These are phyloP conservation scores for Colletotrichum godetiae DNA, from an alignment of 2,329 filamentous ascomycete species.

Conservation along the genomic window DNA sequence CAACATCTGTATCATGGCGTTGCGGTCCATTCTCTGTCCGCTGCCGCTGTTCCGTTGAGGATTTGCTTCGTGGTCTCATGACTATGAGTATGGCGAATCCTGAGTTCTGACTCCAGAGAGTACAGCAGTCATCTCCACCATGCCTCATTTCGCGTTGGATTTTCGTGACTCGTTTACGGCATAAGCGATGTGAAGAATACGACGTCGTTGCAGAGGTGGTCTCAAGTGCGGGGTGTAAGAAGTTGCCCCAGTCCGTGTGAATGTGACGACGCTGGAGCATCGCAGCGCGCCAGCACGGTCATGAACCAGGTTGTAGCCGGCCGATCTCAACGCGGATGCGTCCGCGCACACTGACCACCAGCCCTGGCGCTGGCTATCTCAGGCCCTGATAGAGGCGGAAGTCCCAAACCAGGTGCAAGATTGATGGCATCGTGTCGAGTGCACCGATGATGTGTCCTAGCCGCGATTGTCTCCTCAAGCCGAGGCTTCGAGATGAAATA, in stretches of 20 bases:
- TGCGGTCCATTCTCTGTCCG: not conserved
- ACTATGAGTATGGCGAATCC: not conserved
- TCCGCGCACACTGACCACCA: constrained; percentile 15
- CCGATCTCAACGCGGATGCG: constrained; percentile 26
- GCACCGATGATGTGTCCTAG: not conserved
- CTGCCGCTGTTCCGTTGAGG: not conserved
- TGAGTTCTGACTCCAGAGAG: not conserved
- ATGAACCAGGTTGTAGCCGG: constrained; percentile 22
- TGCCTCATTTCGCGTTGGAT: not conserved
- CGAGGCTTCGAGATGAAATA: not conserved
- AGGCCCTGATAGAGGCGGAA: not conserved
- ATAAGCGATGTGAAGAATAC: constrained; percentile 33
- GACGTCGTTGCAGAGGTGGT: constrained; percentile 29
- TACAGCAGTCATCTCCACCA: not conserved
- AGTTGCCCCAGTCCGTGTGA: constrained; percentile 12
- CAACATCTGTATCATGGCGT: not conserved
- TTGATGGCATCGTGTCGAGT: not conserved
- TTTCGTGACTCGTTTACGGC: constrained; percentile 19
- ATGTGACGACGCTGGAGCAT: constrained; percentile 11
- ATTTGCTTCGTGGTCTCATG: not conserved
- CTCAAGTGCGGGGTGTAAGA: constrained; percentile 8
- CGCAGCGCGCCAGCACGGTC: constrained; percentile 13
- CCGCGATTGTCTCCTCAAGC: not conserved
- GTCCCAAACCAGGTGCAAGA: not conserved
- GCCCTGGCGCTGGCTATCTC: not conserved